Evolutionary conservation across 257 asterid species (phyloP).

Genomic region (Solanum ossicruentum): DNA sequence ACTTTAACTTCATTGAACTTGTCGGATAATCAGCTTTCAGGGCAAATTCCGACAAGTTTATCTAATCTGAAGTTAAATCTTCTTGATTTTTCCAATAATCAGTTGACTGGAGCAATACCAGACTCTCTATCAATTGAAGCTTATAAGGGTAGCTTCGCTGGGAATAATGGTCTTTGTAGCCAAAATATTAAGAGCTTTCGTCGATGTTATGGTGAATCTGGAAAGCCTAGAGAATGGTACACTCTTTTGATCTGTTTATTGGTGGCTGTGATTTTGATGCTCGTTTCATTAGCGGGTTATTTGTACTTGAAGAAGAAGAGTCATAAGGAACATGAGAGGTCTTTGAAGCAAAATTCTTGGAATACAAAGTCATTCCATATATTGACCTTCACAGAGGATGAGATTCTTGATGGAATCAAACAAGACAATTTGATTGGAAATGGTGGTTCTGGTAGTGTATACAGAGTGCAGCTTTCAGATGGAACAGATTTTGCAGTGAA

Average conservation of each 20-base stretch:
- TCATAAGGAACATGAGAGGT: constrained; percentile 10
- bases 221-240: constrained; percentile 14
- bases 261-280: constrained; percentile 17
- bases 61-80: constrained; percentile 51
- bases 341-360: constrained; percentile 63
- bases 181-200: constrained; percentile 30
- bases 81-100: constrained; percentile 63
- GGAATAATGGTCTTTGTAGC: constrained; percentile 62
- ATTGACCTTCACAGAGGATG: constrained; percentile 55
- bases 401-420: constrained; percentile 60
- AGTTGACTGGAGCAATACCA: constrained; percentile 52
- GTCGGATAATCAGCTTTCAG: constrained; percentile 60
- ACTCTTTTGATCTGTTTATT: constrained; percentile 24
- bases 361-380: constrained; percentile 58
- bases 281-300: constrained; percentile 20
- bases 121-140: constrained; percentile 43
- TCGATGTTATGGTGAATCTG: constrained; percentile 24
- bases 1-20: constrained; percentile 58
- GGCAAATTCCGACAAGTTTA: constrained; percentile 56
- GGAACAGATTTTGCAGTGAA: constrained; percentile 58
- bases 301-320: constrained; percentile 26
- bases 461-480: constrained; percentile 25
- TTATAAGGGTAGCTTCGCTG: constrained; percentile 54
- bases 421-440: constrained; percentile 63
- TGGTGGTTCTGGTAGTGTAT: constrained; percentile 85